phyloP scores from a whole-genome alignment of 2,329 filamentous ascomycete species.

The Gnomoniopsis sp. region DNA sequence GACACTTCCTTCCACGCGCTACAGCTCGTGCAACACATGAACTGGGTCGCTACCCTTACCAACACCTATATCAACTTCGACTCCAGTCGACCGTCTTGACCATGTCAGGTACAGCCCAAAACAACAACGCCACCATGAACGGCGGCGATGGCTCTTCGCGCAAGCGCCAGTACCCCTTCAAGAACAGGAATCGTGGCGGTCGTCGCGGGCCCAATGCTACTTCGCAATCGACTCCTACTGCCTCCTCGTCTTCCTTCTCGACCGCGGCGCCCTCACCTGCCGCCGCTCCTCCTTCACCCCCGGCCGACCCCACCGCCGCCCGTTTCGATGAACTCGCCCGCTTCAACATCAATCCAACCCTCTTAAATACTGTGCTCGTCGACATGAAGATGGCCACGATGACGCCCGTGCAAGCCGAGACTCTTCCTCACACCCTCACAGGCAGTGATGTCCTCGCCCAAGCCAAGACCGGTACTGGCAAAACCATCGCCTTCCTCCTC shows the following conservation, averaged over 20 bases:
- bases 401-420: constrained; percentile 54
- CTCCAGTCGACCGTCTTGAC: constrained; percentile 2
- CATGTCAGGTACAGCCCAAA: not conserved
- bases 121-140: not conserved
- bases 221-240: not conserved
- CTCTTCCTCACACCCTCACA: constrained; percentile 45
- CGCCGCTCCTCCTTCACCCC: not conserved
- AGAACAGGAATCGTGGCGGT: not conserved
- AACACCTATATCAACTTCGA: not conserved
- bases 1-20: not conserved
- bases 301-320: not conserved
- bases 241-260: constrained; percentile 1
- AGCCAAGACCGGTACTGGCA: constrained; percentile 84
- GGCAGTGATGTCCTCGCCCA: constrained; percentile 64
- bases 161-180: constrained; percentile 7
- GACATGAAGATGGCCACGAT: constrained; percentile 50
- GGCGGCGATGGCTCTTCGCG: not conserved
- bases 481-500: constrained; percentile 79
- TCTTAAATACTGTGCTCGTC: constrained; percentile 45
- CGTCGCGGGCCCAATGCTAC: not conserved
- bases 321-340: constrained; percentile 42
- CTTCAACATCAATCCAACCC: constrained; percentile 40
- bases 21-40: not conserved
- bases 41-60: not conserved
- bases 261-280: not conserved